Evolutionary conservation across 331 rosid species (phyloP).

Genomic region (Malus hybrid): DNA sequence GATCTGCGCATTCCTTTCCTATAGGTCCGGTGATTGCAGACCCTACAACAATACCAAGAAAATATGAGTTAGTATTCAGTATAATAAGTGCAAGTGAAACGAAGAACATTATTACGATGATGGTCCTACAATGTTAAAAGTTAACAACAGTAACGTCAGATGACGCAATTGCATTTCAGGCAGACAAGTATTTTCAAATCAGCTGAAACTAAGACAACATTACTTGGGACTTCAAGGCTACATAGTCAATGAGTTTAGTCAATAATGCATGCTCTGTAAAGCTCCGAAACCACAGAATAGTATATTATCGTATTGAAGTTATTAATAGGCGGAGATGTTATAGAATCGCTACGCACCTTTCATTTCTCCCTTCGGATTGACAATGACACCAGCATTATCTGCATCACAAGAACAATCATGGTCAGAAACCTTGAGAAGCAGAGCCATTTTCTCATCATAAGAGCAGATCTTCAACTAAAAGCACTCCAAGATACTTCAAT

Average conservation of each 20-base stretch:
- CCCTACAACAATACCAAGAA: conserved; percentile 26
- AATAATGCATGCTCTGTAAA: not conserved
- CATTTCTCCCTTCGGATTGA: conserved; percentile 88
- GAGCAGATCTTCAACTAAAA: not conserved
- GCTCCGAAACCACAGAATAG: not conserved
- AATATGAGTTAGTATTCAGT: too few relatives aligned
- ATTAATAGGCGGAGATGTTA: not conserved
- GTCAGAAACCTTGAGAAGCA: not conserved
- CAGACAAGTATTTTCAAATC: not conserved
- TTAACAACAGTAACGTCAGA: not conserved
- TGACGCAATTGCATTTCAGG: not conserved
- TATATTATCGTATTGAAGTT: not conserved
- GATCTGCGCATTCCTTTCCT: conserved; percentile 83
- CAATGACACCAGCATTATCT: conserved; percentile 91
- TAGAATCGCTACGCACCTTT: conserved; percentile 35
- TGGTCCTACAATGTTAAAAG: not conserved
- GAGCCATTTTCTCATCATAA: not conserved
- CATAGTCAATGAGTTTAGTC: not conserved
- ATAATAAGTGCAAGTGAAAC: not conserved
- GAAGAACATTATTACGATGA: not conserved
- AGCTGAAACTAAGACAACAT: not conserved
- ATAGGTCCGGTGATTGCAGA: conserved; percentile 92
- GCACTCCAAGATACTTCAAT: not conserved
- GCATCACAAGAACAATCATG: conserved; percentile 8
- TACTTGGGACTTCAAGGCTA: not conserved